Evolutionary conservation across 2,329 filamentous ascomycete genomes (phyloP).

Genomic region (Alternaria infectoria): DNA sequence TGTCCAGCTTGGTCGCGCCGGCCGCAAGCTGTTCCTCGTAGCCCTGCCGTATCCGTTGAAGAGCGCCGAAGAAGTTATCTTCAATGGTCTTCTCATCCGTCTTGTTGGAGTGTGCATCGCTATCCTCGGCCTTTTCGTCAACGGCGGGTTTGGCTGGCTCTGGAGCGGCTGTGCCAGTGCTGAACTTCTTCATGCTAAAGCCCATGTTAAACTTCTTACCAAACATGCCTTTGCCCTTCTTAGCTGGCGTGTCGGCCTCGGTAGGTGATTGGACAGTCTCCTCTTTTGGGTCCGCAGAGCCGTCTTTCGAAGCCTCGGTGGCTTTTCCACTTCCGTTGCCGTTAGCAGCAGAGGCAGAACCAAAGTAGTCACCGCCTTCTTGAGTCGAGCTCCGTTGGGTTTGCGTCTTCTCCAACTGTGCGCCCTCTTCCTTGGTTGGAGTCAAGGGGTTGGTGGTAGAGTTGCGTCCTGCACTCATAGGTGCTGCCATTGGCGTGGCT

Average conservation of each 20-base stretch:
- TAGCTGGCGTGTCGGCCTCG: slow-evolving; percentile 48
- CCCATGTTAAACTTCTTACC: slow-evolving; percentile 82
- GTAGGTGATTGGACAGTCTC: slow-evolving; percentile 51
- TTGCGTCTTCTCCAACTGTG: slow-evolving; percentile 60
- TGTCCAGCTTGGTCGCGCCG: slow-evolving; percentile 59
- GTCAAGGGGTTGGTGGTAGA: slow-evolving; percentile 46
- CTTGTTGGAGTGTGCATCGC: slow-evolving; percentile 64
- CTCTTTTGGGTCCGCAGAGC: slow-evolving; percentile 34
- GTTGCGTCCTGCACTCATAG: slow-evolving; percentile 47
- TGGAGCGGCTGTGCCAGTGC: slow-evolving; percentile 63
- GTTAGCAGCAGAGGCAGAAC: slow-evolving; percentile 28
- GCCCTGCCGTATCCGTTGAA: slow-evolving; percentile 74
- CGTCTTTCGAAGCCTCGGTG: slow-evolving; percentile 30
- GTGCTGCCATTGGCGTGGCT: slow-evolving; percentile 66
- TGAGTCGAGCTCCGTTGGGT: slow-evolving; percentile 62
- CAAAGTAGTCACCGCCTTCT: slow-evolving; percentile 77
- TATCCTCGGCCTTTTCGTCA: slow-evolving; percentile 74
- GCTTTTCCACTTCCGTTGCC: slow-evolving; percentile 35
- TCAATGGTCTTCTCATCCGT: slow-evolving; percentile 74
- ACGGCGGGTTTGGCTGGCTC: slow-evolving; percentile 73
- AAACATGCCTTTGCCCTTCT: slow-evolving; percentile 69
- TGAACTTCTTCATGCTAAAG: slow-evolving; percentile 84
- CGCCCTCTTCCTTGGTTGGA: slow-evolving; percentile 52
- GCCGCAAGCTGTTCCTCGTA: slow-evolving; percentile 73
- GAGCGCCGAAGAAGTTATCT: slow-evolving; percentile 73